Evolutionary conservation across 108 stramenopile genomes (phyloP), one percentile per base, ranked within the genome.

Genomic region (Pseudonitzschia pungens): DNA sequence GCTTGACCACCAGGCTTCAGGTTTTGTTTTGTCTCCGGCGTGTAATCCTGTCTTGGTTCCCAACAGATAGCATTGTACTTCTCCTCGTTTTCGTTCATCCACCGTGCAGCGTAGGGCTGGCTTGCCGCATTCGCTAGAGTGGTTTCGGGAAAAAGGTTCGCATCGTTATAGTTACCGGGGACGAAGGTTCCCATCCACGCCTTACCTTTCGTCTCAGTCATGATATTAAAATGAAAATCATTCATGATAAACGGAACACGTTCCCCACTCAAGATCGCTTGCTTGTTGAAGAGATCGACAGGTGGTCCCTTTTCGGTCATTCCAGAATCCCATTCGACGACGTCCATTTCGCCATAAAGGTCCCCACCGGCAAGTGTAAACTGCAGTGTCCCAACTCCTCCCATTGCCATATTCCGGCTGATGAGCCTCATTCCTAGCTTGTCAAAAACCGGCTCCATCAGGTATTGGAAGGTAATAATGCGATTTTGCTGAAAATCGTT

Each of bases 401-500:
- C 80, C 79, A 80, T 68, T 6, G 78, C 90, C 68, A 92, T 80
- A 44, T 88, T 87, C 28, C 89, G 69, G 20, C 80, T 81, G n/a
- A 84, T 78, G n/a, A 75, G 76, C 45, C 78, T 78, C 45, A 89
- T 77, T 64, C 87, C 87, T 48, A 94, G 50, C 60, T 82, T 83
- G 24, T 84, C 85, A 75, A 94, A 89, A 16, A 94, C 54, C 0
- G 87, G 91, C 64, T 76, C 77, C 74, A 92, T 71, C 36, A 92
- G 58, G 21, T 66, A 65, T 41, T 88, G 77, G 42, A 95, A 79
- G 21, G 80, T 78, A 53, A 90, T 81, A 18, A 77, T 83, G 70
- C 84, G 82, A 42, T 71, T 82, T 62, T 95, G 94, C 54, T 76
- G 76, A 57, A 86, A 91, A 58, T 92, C 81, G 65, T 95, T 95